Conservation (phyloP, 192 early-diverging fungal genomes). For the Coemansia sp. region DNA sequence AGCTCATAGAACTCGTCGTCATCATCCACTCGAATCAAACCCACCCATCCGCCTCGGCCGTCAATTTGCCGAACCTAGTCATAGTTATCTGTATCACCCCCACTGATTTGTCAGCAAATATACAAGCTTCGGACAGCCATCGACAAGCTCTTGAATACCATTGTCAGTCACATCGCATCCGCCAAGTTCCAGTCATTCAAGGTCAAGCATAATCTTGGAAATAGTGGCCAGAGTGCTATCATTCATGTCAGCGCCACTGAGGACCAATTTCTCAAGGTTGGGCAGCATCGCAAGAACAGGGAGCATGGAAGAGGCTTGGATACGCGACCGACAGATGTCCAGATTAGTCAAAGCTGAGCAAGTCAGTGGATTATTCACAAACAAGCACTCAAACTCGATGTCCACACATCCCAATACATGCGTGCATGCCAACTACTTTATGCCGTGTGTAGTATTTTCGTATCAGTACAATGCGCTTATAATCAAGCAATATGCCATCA, state of each 20-base stretch:
- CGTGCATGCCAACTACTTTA: slow-evolving; percentile 14
- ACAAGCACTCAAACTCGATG: slow-evolving; percentile 4
- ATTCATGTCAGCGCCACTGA: neutral
- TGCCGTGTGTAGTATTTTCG: slow-evolving; percentile 2
- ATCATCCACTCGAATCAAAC: too few species aligned
- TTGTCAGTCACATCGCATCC: neutral
- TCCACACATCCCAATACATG: slow-evolving; percentile 14
- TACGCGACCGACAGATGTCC: slow-evolving; percentile 13
- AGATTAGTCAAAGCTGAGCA: neutral
- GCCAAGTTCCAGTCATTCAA: neutral
- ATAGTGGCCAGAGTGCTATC: neutral
- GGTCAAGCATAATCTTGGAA: neutral
- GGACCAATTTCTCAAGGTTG: neutral
- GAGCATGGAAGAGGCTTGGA: neutral
- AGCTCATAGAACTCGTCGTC: too few species aligned
- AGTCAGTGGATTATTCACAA: neutral
- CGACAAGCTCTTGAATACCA: neutral
- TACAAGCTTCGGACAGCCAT: neutral
- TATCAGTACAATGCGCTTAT: neutral
- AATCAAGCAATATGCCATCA: neutral
- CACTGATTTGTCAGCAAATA: too few species aligned
- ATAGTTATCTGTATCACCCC: too few species aligned
- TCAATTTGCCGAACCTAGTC: too few species aligned
- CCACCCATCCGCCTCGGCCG: too few species aligned
- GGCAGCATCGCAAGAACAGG: neutral